A percentile compares a stretch with the other conserved stretches of the same genome.
phyloP scores from a whole-genome alignment of 1,284 basidiomycete species.

The Cutaneotrichosporon sp. region DNA sequence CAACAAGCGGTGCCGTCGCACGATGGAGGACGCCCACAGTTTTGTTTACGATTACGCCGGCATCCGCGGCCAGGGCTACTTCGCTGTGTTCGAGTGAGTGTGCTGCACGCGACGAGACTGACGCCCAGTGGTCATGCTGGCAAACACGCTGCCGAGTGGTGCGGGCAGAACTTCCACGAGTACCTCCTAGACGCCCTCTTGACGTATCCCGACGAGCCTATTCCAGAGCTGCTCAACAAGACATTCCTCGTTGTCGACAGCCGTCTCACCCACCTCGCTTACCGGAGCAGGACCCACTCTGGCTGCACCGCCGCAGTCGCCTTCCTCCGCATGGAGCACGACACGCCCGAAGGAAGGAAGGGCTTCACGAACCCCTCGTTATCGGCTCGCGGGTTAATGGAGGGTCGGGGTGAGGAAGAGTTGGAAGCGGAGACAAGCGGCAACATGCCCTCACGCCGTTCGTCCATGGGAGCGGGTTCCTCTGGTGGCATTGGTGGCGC shows the following conservation, averaged over 20 bases:
- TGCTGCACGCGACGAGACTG: conserved; percentile 3
- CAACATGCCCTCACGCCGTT: conserved; percentile 22
- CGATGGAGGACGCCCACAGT: conserved; percentile 97
- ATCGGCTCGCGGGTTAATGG: conserved; percentile 43
- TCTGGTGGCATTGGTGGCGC: conserved; percentile 31
- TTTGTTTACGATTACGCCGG: conserved; percentile 92
- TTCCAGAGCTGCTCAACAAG: conserved; percentile 88
- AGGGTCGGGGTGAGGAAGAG: conserved; percentile 51
- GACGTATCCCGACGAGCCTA: conserved; percentile 53
- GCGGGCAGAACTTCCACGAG: conserved; percentile 91
- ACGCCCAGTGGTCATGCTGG: conserved; percentile 80
- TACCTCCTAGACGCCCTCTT: conserved; percentile 54
- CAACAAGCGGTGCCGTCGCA: conserved; percentile 78
- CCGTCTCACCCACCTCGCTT: conserved; percentile 74
- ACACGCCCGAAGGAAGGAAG: conserved; percentile 27
- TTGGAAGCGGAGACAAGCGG: conserved; percentile 44
- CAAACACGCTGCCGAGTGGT: conserved; percentile 98
- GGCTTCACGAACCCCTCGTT: conserved; percentile 48
- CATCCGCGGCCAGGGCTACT: conserved; percentile 92
- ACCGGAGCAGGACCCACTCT: conserved; percentile 86
- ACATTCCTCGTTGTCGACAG: conserved; percentile 91
- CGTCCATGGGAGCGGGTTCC: conserved; percentile 37
- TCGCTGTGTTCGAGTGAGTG: conserved; percentile 83
- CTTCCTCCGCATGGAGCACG: conserved; percentile 89
- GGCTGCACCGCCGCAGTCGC: conserved; percentile 98